Evolutionary conservation across 129 eudicot genomes (phyloP).

Genomic region (Flaveria robusta): DNA sequence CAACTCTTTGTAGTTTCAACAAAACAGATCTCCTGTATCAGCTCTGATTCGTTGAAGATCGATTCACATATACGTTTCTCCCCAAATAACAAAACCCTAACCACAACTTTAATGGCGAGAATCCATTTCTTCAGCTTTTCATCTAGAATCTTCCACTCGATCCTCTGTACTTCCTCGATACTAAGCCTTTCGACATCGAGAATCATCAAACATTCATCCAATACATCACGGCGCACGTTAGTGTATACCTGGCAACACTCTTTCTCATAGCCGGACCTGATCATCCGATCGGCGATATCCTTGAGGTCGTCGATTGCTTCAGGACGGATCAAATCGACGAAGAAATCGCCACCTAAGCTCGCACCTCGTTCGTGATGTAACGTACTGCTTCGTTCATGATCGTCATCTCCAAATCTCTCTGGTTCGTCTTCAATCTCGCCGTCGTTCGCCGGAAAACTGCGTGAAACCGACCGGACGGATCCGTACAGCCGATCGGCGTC

Average conservation of each 20-base stretch:
- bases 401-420: slow-evolving; percentile 37
- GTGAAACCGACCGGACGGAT: slow-evolving; percentile 42
- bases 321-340: slow-evolving; percentile 54
- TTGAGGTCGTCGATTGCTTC: slow-evolving; percentile 58
- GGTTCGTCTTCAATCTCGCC: slow-evolving; percentile 31
- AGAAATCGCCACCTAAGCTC: slow-evolving; percentile 66
- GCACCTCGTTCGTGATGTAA: slow-evolving; percentile 57
- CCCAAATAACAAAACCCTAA: slow-evolving; percentile 59
- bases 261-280: slow-evolving; percentile 77
- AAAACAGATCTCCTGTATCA: slow-evolving; percentile 67
- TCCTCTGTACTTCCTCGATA: slow-evolving; percentile 87
- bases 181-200: slow-evolving; percentile 74
- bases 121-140: slow-evolving; percentile 87
- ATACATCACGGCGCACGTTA: slow-evolving; percentile 58
- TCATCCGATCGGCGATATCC: slow-evolving; percentile 78
- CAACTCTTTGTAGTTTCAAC: slow-evolving; percentile 80
- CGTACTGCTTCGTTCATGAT: slow-evolving; percentile 38
- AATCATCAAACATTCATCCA: slow-evolving; percentile 78
- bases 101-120: slow-evolving; percentile 59
- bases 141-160: slow-evolving; percentile 75
- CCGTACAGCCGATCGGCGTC: slow-evolving; percentile 62
- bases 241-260: slow-evolving; percentile 85
- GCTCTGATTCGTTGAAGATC: slow-evolving; percentile 62
- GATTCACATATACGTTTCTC: slow-evolving; percentile 68
- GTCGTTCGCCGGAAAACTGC: slow-evolving; percentile 26